Base-by-base conservation (phyloP, 208 protist genomes). In the Trypanosoma platydactyli region DNA sequence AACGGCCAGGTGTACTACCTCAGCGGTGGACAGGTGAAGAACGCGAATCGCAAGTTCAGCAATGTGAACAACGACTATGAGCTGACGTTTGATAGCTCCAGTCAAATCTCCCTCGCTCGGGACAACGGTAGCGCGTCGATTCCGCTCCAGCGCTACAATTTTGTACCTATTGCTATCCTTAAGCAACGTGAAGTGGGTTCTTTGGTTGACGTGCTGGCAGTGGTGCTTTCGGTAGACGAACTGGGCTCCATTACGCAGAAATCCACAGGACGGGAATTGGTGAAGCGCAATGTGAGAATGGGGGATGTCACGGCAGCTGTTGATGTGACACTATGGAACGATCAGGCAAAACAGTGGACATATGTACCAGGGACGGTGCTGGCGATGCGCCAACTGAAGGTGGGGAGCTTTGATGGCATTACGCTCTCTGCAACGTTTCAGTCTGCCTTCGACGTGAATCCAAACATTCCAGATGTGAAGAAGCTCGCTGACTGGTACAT, bases 51-150 rank as follows among this genome's bases (percentile, higher is more conserved):
- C 15, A 79, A 81, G 48, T 97, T 95, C 63, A 95, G 87, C 68
- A 95, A 94, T 64, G 89, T 97, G 24, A 94, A 94, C 76, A 94
- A 95, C 68, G 91, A 97, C 72, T 97, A 97, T 73, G 93, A 97
- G 79, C 75, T 97, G 25, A 91, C 87, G 11, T 94, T 97, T 66
- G 91, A 97, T 70, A 76, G 75, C 48, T 64, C 66, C 30, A 82
- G 80, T 56, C 85, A 94, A 75, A 91, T 97, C 38, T 81, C 87
- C 27, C 73, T 82, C 59, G 80, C 80, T 3, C 80, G 79, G 15
- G 77, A 85, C 51, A 46, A 67, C 38, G 71, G 67, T 18, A 77
- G 76, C 24, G 57, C 71, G 46, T 35, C 61, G 18, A 71, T 96
- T 62, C 91, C 88, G 15, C 77, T 83, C 65, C 80, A 93, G 83